Evolutionary conservation across 2,329 filamentous ascomycete genomes (phyloP), one percentile per base, ranked within the genome.

Genomic region (Pseudocercospora crystallina): DNA sequence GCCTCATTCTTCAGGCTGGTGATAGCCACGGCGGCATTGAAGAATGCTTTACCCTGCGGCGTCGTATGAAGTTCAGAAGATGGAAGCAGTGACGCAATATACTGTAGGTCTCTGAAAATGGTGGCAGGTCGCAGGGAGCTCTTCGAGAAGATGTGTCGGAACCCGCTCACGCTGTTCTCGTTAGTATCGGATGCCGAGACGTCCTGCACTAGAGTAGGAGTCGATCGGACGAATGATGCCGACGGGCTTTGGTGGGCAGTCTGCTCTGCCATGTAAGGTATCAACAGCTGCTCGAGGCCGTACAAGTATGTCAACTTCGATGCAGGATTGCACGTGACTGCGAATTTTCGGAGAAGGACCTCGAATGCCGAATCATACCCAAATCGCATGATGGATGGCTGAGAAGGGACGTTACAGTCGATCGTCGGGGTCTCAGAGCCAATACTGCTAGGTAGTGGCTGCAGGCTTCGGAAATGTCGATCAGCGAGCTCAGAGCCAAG

Each of bases 1-100:
- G 94, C 84, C 58, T 96, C 90, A 59, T 89, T 84, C 69, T 96
- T 97, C 46, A 96, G 79, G 32, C 84, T 83, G n/a, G 96, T 77
- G 2, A 92, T 90, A 0, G 94, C 92, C 5, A 96, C 80, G 0
- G 89, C 90, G 20, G 90, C 87, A 62, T 96, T 89, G 81, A 90
- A 89, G 68, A 97, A 97, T 0, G 91, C 89, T 61, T 90, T 94
- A 34, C 82, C 78, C 44, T 76, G 75, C 11, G 62, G 45, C 12
- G 80, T 77, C 14, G 79, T 76, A 68, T 82, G 81, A 10, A 85
- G 70, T 37, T 78, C 77, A 9, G 79, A 73, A 5, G 76, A 73
- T 1, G 82, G 80, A 3, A 84, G 75, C 54, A 85, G 82, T 0
- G 82, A 78, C 2, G 82, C 80, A 53, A 85, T 83, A 69, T 73